Evolutionary conservation across 352 stramenopile species (phyloP).

Genomic region (Globisporangium cederbergense): DNA sequence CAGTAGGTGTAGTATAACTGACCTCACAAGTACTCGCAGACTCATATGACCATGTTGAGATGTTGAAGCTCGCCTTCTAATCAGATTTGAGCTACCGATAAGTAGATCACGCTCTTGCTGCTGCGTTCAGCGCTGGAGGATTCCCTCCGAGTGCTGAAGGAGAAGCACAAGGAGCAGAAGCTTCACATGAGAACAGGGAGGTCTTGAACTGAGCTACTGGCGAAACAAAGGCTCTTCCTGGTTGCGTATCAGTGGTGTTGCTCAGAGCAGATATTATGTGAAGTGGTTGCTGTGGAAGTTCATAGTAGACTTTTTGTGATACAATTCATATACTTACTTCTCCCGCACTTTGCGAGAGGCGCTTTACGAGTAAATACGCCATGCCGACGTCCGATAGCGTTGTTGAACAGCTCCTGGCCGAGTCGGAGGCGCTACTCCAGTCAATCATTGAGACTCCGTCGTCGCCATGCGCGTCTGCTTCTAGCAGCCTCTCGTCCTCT

Average conservation of each 20-base stretch:
- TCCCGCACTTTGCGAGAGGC: not conserved
- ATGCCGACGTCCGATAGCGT: not conserved
- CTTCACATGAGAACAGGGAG: too few relatives aligned
- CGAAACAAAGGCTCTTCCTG: too few relatives aligned
- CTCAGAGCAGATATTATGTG: not conserved
- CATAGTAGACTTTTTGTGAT: not conserved
- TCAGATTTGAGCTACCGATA: too few relatives aligned
- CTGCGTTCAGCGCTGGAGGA: constrained; percentile 27
- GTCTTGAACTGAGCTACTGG: too few relatives aligned
- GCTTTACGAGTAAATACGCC: not conserved
- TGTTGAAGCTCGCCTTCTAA: constrained; percentile 17
- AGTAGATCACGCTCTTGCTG: constrained; percentile 26
- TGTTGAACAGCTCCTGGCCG: not conserved
- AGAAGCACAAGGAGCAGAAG: not conserved
- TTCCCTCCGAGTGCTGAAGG: not conserved
- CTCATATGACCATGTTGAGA: not conserved
- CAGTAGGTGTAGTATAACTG: not conserved
- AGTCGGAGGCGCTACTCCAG: constrained; percentile 2
- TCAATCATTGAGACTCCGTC: not conserved
- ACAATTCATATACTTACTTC: too few relatives aligned
- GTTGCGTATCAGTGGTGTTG: too few relatives aligned
- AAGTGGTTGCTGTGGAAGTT: not conserved
- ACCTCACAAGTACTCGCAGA: not conserved
- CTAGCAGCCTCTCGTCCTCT: not conserved
- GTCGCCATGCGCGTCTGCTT: not conserved